A percentile compares a stretch with the other conserved stretches of the same genome.
Evolutionary conservation across 345 rosid species (phyloP).

Genomic region (Gossypium stocksii): DNA sequence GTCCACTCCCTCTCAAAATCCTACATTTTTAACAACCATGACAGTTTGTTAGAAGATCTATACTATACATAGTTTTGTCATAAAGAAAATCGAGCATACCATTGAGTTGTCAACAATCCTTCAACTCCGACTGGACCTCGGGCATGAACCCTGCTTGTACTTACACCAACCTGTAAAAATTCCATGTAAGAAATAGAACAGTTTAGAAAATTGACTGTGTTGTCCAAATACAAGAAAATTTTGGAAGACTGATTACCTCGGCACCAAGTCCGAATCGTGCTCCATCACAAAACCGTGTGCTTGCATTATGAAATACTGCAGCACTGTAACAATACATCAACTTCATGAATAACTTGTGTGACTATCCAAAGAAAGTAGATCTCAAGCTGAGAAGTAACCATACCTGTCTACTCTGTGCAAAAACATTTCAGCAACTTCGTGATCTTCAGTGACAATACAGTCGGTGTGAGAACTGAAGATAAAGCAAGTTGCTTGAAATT

Average conservation of each 20-base stretch:
- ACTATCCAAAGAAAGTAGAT: too few species aligned
- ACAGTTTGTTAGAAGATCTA: background rate
- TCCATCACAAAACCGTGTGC: constrained; percentile 71
- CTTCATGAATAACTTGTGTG: too few species aligned
- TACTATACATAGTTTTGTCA: background rate
- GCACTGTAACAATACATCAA: constrained; percentile 36
- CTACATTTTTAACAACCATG: constrained; percentile 20
- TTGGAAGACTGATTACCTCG: constrained; percentile 39
- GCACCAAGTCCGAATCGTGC: constrained; percentile 79
- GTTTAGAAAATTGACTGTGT: background rate
- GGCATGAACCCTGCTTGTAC: constrained; percentile 68
- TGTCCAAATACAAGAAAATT: background rate
- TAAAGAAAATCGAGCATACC: constrained; percentile 26
- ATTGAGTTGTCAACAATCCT: constrained; percentile 67
- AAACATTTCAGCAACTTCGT: constrained; percentile 38
- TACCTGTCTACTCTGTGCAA: constrained; percentile 46
- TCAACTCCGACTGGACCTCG: constrained; percentile 80
- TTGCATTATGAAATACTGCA: constrained; percentile 74
- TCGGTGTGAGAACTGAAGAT: constrained; percentile 49
- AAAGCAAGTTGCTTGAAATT: background rate
- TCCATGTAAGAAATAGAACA: constrained; percentile 5
- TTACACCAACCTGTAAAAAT: constrained; percentile 51
- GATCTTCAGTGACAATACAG: constrained; percentile 44
- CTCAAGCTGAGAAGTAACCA: background rate
- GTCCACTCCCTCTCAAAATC: constrained; percentile 58